phyloP scores from a whole-genome alignment of 2,329 filamentous ascomycete species.

The Colletotrichum abscissum region DNA sequence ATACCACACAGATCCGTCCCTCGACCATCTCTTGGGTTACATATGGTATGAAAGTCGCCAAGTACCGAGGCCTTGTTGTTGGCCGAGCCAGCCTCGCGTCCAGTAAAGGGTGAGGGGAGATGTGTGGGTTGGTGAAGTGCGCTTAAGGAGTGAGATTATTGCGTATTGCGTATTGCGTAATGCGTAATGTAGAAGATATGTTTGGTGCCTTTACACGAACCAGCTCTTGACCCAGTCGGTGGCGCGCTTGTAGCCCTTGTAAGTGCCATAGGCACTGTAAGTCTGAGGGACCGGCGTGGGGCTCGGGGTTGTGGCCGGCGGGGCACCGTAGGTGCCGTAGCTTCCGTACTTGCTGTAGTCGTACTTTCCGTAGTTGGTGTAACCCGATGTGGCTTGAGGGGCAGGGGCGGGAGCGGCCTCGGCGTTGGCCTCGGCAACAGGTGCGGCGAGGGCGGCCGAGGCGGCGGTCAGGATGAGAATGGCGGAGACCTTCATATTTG shows the following conservation, averaged over 20 bases:
- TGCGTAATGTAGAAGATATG: background rate
- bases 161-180: background rate
- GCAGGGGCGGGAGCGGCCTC: constrained; percentile 13
- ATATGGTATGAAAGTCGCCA: no score
- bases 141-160: background rate
- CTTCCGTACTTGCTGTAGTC: constrained; percentile 9
- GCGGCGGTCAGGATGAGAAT: constrained; percentile 41
- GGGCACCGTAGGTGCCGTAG: constrained; percentile 35
- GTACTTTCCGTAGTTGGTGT: constrained; percentile 31
- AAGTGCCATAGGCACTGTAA: constrained; percentile 17
- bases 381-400: background rate
- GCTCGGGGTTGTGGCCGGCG: background rate
- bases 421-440: constrained; percentile 29
- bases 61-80: background rate
- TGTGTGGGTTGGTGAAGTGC: background rate
- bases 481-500: constrained; percentile 46
- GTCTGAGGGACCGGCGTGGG: background rate
- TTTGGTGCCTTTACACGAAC: background rate
- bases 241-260: constrained; percentile 30
- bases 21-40: background rate
- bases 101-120: background rate
- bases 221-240: constrained; percentile 20
- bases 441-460: constrained; percentile 38
- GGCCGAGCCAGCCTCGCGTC: background rate
- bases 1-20: no score